Evolutionary conservation across 148 eudicot species (phyloP), one percentile per base, ranked within the genome.

Genomic region (Rhododendron molle): DNA sequence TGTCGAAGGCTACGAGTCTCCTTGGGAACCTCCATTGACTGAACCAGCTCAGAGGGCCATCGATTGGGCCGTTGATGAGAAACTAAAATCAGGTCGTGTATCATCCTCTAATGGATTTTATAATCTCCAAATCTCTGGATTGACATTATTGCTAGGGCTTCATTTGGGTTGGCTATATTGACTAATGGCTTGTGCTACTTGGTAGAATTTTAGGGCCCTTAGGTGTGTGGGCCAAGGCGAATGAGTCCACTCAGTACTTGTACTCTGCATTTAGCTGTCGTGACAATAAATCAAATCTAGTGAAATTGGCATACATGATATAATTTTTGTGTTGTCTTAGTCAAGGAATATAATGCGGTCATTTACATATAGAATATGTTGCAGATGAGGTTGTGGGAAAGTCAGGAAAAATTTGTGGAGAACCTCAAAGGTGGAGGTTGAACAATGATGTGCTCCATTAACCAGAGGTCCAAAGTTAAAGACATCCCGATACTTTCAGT

Each of bases 11-110:
- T 93, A 89, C 80, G 90, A 85, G 88, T 88, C 93, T 86, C 96
- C 98, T 71, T 93, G 92, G 89, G 94, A 94, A 85, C 95, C 99
- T 79, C 95, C 98, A 81, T 86, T 95, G 84, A 94, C 99, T 40
- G 94, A 93, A 87, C 92, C 91, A 87, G 98, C 99, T 69, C 94
- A 95, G 84, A 90, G 91, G 89, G 97, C 95, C 85, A 87, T 96
- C 83, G 95, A 96, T 84, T 95, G 97, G 98, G 99, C 97, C 36
- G 72, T 94, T 82, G 91, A 91, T 73, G 93, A 91, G 89, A 95
- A 94, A 82, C 81, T 95, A 82, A 94, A 96, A 88, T 92, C 98
- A 91, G 98, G 99, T 96, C 78, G 60, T 82, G 54, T 40, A 47
- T 83, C 85, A 13, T 74, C 13, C 81, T 50, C 60, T 7, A 38